These are phyloP conservation scores for Leccinum subgranulosum DNA, from an alignment of 768 basidiomycete genomes.

Conservation along the genomic window DNA sequence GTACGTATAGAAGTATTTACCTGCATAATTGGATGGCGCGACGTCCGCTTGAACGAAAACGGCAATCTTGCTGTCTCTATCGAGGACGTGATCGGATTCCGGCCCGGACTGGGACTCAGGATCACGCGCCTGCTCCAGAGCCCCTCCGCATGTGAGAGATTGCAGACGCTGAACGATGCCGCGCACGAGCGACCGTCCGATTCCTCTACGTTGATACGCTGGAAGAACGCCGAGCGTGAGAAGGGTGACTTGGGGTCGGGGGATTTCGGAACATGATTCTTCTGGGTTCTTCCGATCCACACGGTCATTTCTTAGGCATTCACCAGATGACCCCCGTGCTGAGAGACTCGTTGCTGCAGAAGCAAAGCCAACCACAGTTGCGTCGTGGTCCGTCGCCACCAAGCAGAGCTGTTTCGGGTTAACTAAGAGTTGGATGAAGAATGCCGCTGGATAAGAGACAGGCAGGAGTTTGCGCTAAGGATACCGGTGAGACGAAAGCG, in stretches of 20 bases:
- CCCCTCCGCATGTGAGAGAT: neutral
- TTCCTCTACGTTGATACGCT: conserved; percentile 25
- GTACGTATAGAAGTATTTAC: conserved; percentile 26
- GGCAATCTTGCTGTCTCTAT: neutral
- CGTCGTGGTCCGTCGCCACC: conserved; percentile 20
- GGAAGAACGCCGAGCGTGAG: conserved; percentile 32
- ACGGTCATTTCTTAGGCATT: neutral
- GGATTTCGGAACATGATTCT: conserved; percentile 4
- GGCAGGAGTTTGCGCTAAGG: conserved; percentile 25
- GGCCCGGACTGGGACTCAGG: neutral
- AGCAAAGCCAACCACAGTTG: conserved; percentile 25
- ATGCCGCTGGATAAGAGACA: conserved; percentile 27
- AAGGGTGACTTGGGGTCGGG: conserved; percentile 19
- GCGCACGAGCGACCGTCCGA: conserved; percentile 29
- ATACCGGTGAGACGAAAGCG: conserved; percentile 1
- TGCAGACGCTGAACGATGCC: conserved; percentile 27
- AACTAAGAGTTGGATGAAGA: conserved; percentile 32
- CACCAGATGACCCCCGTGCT: neutral
- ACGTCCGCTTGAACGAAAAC: conserved; percentile 29
- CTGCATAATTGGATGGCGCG: conserved; percentile 22
- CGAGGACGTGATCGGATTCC: neutral
- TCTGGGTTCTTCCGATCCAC: conserved; percentile 1
- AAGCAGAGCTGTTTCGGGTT: conserved; percentile 30
- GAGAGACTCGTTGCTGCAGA: conserved; percentile 21
- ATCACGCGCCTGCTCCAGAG: neutral